Evolutionary conservation across 2,329 filamentous ascomycete genomes (phyloP), one percentile per base, ranked within the genome.

Genomic region (Byssochlamys sp.): DNA sequence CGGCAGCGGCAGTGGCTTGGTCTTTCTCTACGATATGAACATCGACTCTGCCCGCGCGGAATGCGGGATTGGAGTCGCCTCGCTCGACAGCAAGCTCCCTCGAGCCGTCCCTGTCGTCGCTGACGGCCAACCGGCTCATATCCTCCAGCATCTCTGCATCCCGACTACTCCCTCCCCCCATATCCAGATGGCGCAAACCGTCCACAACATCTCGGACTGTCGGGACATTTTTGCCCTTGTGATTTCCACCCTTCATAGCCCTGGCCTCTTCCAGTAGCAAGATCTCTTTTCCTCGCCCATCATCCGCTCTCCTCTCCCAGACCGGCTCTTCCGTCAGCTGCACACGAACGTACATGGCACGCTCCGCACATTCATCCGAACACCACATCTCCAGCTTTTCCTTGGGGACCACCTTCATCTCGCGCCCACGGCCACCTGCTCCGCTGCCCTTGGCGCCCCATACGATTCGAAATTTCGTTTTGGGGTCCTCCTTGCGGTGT

Each of bases 371-470:
- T 45, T 80, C 80, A 56, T 86, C 80, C 0, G 86, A 89, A 73
- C 94, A 99, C 90, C 91, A 99, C 73, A 86, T 88, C 74, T 94
- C 89, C 14, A 91, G 73, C 67, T 90, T 84, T 62, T 84, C 83
- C 55, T 81, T 83, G 59, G 84, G 81, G 27, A 95, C 84, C 53
- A 96, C 87, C 61, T 79, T 77, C 62, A 83, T 75, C 51, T 78
- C 78, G 61, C 80, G 81, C 56, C 84, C 84, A 57, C 71, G 70
- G 2, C 73, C 73, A 31, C 71, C 68, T 2, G 69, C 69, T 2
- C 73, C 74, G 54, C 70, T 75, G 0, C 83, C 80, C 56, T 79
- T 80, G 11, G 73, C 71, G 0, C 81, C 81, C 72, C 76, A 71
- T 70, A 87, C 75, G 29, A 94, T 79, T 67, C 88, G 87, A 76